Percentiles rank a stretch among this genome's conserved stretches.
phyloP scores from a whole-genome alignment of 1,284 basidiomycete genomes.

The Ceratobasidium sp. region DNA sequence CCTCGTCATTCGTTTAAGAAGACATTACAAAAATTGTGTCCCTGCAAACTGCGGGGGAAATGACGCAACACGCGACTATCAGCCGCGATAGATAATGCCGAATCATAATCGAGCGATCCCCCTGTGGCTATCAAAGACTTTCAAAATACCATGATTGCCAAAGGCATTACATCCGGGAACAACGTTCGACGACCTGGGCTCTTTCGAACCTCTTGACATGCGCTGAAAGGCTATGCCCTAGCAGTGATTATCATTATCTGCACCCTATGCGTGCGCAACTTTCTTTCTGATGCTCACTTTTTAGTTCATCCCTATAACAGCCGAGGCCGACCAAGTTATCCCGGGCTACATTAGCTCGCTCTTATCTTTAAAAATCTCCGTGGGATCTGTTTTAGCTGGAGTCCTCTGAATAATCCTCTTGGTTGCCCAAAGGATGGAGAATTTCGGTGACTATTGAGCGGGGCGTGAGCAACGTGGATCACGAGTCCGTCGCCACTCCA shows the following conservation, averaged over 20 bases:
- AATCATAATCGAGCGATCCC: slow-evolving; percentile 32
- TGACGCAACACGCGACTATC: slow-evolving; percentile 31
- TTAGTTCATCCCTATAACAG: not conserved
- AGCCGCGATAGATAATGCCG: not conserved
- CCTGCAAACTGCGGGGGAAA: slow-evolving; percentile 21
- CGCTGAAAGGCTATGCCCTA: not conserved
- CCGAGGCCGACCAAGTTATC: not conserved
- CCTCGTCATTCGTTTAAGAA: slow-evolving; percentile 9
- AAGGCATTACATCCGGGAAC: not conserved
- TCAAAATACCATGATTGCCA: not conserved
- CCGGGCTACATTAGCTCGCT: not conserved
- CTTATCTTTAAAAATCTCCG: slow-evolving; percentile 15
- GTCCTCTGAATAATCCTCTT: not conserved
- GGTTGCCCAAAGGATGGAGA: not conserved
- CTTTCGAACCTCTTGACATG: not conserved
- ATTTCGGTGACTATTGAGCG: not conserved
- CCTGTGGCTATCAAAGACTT: slow-evolving; percentile 30
- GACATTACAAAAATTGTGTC: slow-evolving; percentile 1
- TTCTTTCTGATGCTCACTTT: not conserved
- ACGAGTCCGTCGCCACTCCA: slow-evolving; percentile 9
- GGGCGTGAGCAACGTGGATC: slow-evolving; percentile 33
- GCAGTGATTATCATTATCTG: not conserved
- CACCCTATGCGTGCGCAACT: slow-evolving; percentile 12
- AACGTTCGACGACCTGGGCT: not conserved
- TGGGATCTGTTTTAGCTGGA: slow-evolving; percentile 1